Base-by-base conservation (phyloP, 176 grass and related monocot species). In the Poa annua region DNA sequence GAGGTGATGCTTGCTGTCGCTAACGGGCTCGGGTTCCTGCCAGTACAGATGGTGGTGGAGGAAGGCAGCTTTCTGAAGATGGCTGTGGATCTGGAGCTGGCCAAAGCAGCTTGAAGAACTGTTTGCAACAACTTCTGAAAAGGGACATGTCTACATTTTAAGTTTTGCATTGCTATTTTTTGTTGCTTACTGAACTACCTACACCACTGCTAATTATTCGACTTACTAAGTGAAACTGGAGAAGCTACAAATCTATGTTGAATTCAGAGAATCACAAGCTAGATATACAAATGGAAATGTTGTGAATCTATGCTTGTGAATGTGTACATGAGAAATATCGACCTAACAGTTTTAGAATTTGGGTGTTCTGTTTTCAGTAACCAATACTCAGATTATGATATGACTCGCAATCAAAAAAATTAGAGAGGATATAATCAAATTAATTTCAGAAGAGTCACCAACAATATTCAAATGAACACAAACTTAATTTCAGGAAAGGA, bases 1-100 rank as follows among this genome's bases (percentile, higher is more conserved):
- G 90, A 97, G 88, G 80, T 97, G 65, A 91, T 97, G 95, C 83
- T 97, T 33, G 95, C 88, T 50, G 92, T 97, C 19, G 92, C 92
- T 3, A 81, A 56, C 47, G 95, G 95, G 1, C 75, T 92, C 48
- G 92, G 95, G 2, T 85, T 81, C 65, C 73, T 86, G 33, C 83
- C 83, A 6, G 73, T 89, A 55, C 73, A 82, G 88, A 86, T 90
- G 88, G 83, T 90, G 29, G 74, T 90, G 48, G 88, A 90, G n/a
- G 83, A 89, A 53, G 88, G 83, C 14, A 79, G 88, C 74, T 85
- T 90, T 6, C 66, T 90, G 36, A 78, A 42, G 79, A n/a, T 59
- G 74, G 79, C 74, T 50, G 66, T 86, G 15, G 83, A 90, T 11
- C 71, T 73, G 74, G 88, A 86, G 79, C 14, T 84, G 12, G 47